Evolutionary conservation across 2,329 filamentous ascomycete genomes (phyloP), one percentile per base, ranked within the genome.

Genomic region (Claviceps pazoutovae): DNA sequence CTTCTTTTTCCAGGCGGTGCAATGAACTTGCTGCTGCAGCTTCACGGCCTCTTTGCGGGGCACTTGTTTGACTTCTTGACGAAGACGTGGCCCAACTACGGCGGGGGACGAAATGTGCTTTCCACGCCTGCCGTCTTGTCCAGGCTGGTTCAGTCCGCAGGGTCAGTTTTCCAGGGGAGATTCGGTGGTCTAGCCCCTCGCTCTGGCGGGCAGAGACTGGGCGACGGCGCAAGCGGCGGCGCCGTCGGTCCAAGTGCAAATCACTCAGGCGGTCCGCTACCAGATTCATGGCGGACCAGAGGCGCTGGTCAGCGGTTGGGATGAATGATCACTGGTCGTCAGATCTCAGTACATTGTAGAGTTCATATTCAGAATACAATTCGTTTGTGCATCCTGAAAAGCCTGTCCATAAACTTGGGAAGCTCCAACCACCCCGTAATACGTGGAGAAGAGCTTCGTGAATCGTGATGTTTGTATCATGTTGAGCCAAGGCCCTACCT

Each of bases 61-160:
- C 93, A 98, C 65, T 62, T 93, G 19, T 95, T 88, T 68, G 87
- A 97, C 64, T 98, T 97, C 63, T 67, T 96, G 48, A 88, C 86
- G 2, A 79, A 87, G 48, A 76, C 96, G 43, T 97, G 89, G 74
- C 93, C 93, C 5, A 81, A 86, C 51, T 93, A 93, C 63, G 91
- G 89, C 36, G 86, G 87, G 52, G 93, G 93, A 0, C 74, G 73
- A 49, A 95, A 90, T 62, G 75, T 84, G 48, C 74, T 96, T 38
- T 73, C 75, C 14, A 93, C 89, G 0, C 93, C 93, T 2, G 65
- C 66, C 5, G 82, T 89, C 58, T 68, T 97, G 53, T 81, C 79
- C 54, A 75, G 76, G 51, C 76, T 86, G 58, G 84, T 91, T 53
- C 71, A 73, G 53, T 75, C 68, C 4, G 58, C 59, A 5, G 59